phyloP scores from a whole-genome alignment of 257 asterid genomes.

The Handroanthus guayacan region DNA sequence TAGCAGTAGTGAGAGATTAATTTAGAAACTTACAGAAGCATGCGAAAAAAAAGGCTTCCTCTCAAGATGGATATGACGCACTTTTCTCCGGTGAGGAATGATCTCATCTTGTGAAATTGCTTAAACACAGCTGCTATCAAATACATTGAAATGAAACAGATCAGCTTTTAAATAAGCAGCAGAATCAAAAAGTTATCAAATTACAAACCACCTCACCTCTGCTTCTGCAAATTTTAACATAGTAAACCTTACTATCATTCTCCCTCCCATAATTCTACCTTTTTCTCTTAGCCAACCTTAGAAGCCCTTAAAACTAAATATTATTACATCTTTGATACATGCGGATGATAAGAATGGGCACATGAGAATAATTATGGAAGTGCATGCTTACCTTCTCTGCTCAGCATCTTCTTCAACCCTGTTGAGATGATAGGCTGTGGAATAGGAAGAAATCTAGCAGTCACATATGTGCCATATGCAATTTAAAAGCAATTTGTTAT shows the following conservation, averaged over 20 bases:
- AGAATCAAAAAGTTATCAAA: neutral
- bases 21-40: slow-evolving; percentile 16
- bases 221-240: neutral
- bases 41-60: neutral
- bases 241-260: neutral
- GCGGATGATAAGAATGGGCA: neutral
- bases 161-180: neutral
- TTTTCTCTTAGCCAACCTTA: neutral
- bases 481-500: slow-evolving; percentile 20
- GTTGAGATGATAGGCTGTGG: slow-evolving; percentile 79
- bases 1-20: slow-evolving; percentile 22
- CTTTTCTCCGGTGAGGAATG: neutral
- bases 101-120: neutral
- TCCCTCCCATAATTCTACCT: neutral
- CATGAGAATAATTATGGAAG: neutral
- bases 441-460: slow-evolving; percentile 92
- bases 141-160: too few relatives aligned
- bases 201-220: neutral
- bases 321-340: neutral
- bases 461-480: slow-evolving; percentile 96
- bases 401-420: slow-evolving; percentile 93
- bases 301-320: neutral
- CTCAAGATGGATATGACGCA: neutral
- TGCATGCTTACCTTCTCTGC: slow-evolving; percentile 72
- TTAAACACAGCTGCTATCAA: neutral